Evolutionary conservation across 495 filamentous ascomycete species (phyloP).

Genomic region (Aspergillus incahuasiensis): DNA sequence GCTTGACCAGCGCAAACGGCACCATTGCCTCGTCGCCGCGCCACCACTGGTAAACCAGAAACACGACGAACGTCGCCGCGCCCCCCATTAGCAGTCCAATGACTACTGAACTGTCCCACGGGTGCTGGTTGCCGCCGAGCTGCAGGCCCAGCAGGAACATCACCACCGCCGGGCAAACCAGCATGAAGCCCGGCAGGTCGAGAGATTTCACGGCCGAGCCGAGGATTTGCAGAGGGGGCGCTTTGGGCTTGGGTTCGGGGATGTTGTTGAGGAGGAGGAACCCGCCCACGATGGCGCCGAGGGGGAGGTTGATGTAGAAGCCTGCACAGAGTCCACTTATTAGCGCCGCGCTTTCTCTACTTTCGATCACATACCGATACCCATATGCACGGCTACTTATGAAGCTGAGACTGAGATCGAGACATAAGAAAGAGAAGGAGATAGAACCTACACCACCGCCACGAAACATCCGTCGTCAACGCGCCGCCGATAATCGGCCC

Average conservation of each 20-base stretch:
- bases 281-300: constrained; percentile 41
- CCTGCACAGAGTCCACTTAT: background rate
- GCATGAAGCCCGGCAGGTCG: constrained; percentile 35
- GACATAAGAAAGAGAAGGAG: background rate
- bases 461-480: constrained; percentile 44
- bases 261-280: constrained; percentile 15
- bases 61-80: constrained; percentile 19
- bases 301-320: constrained; percentile 56
- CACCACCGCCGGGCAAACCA: constrained; percentile 36
- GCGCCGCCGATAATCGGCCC: constrained; percentile 53
- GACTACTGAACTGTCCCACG: constrained; percentile 20
- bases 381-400: too few species aligned
- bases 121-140: constrained; percentile 20
- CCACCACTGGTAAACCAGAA: constrained; percentile 37
- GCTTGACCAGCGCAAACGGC: constrained; percentile 26
- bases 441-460: constrained; percentile 41
- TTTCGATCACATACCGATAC: too few species aligned
- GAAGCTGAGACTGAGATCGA: too few species aligned
- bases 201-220: constrained; percentile 19
- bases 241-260: constrained; percentile 31
- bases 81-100: constrained; percentile 26
- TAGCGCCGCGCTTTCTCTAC: too few species aligned
- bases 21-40: constrained; percentile 47
- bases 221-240: constrained; percentile 28
- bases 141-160: constrained; percentile 30